Percentiles rank a stretch among this genome's conserved stretches.
phyloP scores from a whole-genome alignment of 768 basidiomycete genomes.

The Kwoniella europaea region DNA sequence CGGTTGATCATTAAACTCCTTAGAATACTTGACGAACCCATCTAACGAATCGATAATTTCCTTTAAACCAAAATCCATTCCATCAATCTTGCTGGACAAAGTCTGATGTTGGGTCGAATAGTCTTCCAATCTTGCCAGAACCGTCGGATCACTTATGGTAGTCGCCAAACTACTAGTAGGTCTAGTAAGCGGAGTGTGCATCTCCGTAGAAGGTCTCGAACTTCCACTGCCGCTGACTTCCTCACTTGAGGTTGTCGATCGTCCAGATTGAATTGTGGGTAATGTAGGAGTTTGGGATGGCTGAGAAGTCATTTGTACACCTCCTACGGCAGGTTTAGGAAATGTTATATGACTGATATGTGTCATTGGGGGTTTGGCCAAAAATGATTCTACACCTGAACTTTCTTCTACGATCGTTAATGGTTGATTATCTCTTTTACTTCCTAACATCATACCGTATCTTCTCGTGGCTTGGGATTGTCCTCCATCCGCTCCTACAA shows the following conservation, averaged over 20 bases:
- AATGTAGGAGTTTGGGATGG: conserved; percentile 10
- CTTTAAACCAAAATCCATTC: conserved; percentile 35
- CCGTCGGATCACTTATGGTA: conserved; percentile 32
- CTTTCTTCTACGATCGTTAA: conserved; percentile 32
- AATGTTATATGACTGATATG: conserved; percentile 51
- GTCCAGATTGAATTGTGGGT: conserved; percentile 21
- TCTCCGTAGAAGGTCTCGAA: conserved; percentile 3
- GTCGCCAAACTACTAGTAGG: conserved; percentile 10
- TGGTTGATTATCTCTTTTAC: neutral
- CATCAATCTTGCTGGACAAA: conserved; percentile 36
- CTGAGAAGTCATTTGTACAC: conserved; percentile 19
- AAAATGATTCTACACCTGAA: conserved; percentile 12
- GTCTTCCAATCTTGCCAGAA: conserved; percentile 39
- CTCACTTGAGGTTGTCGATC: conserved; percentile 17
- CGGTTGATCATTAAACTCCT: neutral
- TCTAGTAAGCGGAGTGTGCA: conserved; percentile 32
- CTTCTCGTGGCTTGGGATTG: conserved; percentile 4
- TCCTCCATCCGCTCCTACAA: conserved; percentile 4
- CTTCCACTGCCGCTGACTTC: neutral
- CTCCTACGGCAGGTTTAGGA: conserved; percentile 46
- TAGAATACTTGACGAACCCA: conserved; percentile 11
- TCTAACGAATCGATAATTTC: conserved; percentile 31
- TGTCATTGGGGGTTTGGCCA: conserved; percentile 27
- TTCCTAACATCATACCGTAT: conserved; percentile 23
- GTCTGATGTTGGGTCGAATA: conserved; percentile 39